A percentile compares a stretch with the other conserved stretches of the same genome.
Evolutionary conservation across 306 rosid genomes (phyloP).

Genomic region (Bauhinia variegata): DNA sequence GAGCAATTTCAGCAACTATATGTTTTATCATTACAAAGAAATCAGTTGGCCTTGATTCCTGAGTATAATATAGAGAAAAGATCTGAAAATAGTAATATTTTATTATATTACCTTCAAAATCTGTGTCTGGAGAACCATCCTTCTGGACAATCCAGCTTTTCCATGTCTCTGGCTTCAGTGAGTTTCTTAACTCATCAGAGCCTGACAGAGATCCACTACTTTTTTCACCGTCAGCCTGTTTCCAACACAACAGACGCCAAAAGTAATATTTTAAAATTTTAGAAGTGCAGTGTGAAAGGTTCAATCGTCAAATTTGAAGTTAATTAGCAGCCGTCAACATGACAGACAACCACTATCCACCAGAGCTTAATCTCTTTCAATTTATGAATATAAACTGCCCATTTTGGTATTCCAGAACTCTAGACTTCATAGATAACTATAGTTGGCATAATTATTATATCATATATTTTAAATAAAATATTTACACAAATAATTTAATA

Average conservation of each 20-base stretch:
- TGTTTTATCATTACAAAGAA: conserved; percentile 31
- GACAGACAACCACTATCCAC: not conserved
- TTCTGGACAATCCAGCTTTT: conserved; percentile 70
- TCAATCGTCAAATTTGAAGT: conserved; percentile 35
- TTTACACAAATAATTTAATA: no score
- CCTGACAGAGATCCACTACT: conserved; percentile 44
- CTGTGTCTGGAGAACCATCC: conserved; percentile 51
- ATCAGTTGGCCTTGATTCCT: conserved; percentile 31
- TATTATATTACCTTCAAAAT: conserved; percentile 76
- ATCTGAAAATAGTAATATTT: conserved; percentile 15
- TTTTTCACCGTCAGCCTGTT: conserved; percentile 51
- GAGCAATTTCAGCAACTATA: conserved; percentile 67
- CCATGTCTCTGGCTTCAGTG: conserved; percentile 58
- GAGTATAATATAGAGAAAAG: conserved; percentile 5
- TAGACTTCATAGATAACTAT: not conserved
- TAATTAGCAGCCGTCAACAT: not conserved
- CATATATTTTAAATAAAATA: no score
- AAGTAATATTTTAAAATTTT: conserved; percentile 46
- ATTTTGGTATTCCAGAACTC: conserved; percentile 1
- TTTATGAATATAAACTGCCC: conserved; percentile 11
- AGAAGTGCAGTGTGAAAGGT: not conserved
- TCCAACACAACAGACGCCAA: conserved; percentile 51
- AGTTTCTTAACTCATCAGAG: conserved; percentile 40
- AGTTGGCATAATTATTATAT: conserved; percentile 9
- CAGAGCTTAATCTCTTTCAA: conserved; percentile 16